Conservation (phyloP, 1,139 yeast species). For the Candida tropicalis region DNA sequence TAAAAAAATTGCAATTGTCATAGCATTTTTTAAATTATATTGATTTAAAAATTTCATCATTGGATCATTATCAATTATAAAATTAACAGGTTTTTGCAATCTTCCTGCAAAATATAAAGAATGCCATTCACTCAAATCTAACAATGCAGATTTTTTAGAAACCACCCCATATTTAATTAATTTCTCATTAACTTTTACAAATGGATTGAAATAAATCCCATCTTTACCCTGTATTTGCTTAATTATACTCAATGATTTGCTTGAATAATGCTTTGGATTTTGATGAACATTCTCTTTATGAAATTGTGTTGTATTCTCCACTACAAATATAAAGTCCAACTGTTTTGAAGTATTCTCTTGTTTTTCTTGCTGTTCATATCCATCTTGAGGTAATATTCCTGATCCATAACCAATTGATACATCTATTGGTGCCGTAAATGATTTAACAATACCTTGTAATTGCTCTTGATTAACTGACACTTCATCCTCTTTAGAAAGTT, state of each 20-base stretch:
- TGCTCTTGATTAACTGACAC: conserved; percentile 25
- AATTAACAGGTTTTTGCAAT: conserved; percentile 89
- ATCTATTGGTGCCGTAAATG: conserved; percentile 68
- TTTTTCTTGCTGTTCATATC: conserved; percentile 35
- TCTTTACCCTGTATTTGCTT: conserved; percentile 72
- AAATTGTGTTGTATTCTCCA: conserved; percentile 71
- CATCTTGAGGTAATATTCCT: conserved; percentile 82
- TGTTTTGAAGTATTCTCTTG: conserved; percentile 53
- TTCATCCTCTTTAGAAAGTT: conserved; percentile 47
- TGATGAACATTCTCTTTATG: conserved; percentile 70
- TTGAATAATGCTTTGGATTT: conserved; percentile 76
- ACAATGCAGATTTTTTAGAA: conserved; percentile 57
- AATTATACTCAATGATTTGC: conserved; percentile 62
- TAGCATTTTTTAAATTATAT: conserved; percentile 75
- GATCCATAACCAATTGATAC: conserved; percentile 87
- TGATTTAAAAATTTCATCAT: conserved; percentile 68
- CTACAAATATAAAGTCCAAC: conserved; percentile 86
- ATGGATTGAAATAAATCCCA: conserved; percentile 94
- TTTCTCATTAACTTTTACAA: conserved; percentile 54
- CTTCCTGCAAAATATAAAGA: conserved; percentile 90
- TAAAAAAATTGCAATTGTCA: conserved; percentile 70
- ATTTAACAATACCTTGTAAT: conserved; percentile 52
- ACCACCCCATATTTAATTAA: conserved; percentile 87
- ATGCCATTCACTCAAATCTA: conserved; percentile 81
- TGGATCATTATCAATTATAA: conserved; percentile 49